Evolutionary conservation across 2,329 filamentous ascomycete genomes (phyloP), one percentile per base, ranked within the genome.

Genomic region (Cercospora sp.): DNA sequence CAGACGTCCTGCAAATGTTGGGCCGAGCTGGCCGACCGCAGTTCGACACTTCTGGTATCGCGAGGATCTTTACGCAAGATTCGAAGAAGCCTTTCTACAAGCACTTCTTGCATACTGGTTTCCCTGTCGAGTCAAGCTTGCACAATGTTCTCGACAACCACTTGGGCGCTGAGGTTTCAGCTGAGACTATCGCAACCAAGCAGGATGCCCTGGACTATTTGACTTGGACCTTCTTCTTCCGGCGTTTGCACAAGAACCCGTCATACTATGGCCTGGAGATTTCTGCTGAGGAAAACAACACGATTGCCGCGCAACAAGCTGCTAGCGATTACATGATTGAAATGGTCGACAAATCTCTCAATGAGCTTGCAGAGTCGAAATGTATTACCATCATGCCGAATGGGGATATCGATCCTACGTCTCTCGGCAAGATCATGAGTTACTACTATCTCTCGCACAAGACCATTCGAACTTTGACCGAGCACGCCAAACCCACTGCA

Each of bases 181-280:
- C 95, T 0, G 94, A 92, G 73, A 99, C 95, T 0, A 92, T 99
- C 61, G 84, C 90, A 33, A 96, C 93, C 8, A 97, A 97, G 80
- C 95, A 99, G 80, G 95, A 99, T 80, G 95, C 95, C 0, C 86
- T 99, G 3, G 96, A 99, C 80, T 99, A 99, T 77, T 82, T 99
- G 63, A 99, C 95, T 0, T 99, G 96, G 95, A 99, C 96, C 0
- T 99, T 99, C 83, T 99, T 99, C 87, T 99, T 99, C 86, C 89
- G 96, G 2, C 87, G 95, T 10, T 83, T 99, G 45, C 95, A 99
- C 83, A 99, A 99, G 84, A 99, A 99, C 75, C 95, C 95, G 1
- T 96, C 94, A 0, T 99, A 97, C 81, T 99, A 99, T 74, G 96
- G 96, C 0, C 88, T 99, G 0, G 91, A 97, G 77, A 95, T 99